phyloP scores from a whole-genome alignment of 441 rosid species.

The Melastoma candidum region DNA sequence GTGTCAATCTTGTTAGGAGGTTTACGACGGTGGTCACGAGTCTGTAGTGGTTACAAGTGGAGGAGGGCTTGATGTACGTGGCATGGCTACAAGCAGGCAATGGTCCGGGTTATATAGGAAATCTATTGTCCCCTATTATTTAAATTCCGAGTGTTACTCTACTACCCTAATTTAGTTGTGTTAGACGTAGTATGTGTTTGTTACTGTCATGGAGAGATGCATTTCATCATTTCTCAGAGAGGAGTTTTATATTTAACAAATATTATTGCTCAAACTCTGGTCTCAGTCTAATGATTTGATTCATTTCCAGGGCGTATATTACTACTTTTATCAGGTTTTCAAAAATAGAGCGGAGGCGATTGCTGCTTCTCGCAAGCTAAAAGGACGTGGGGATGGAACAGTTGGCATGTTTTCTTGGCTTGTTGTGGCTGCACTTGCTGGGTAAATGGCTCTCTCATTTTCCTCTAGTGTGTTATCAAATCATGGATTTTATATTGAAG shows the following conservation, averaged over 20 bases:
- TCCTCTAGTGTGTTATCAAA: neutral
- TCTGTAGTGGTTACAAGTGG: no score
- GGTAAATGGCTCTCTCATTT: slow-evolving; percentile 23
- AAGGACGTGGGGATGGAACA: slow-evolving; percentile 49
- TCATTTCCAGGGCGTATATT: slow-evolving; percentile 44
- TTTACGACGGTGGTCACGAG: neutral
- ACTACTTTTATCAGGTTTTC: slow-evolving; percentile 59
- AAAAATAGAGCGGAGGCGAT: slow-evolving; percentile 55
- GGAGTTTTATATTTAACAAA: no score
- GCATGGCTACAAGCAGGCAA: no score
- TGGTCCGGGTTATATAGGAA: no score
- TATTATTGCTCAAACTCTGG: neutral
- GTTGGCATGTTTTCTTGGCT: slow-evolving; percentile 65
- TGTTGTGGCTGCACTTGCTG: slow-evolving; percentile 56
- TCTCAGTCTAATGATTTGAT: neutral
- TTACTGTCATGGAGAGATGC: no score
- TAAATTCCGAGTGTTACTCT: no score
- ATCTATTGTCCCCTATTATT: no score
- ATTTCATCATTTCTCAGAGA: no score
- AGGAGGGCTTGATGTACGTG: no score
- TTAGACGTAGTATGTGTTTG: no score
- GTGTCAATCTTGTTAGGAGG: neutral
- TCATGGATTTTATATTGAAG: neutral
- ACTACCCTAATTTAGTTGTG: no score
- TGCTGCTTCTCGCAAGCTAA: slow-evolving; percentile 33